A percentile compares a stretch with the other conserved stretches of the same genome.
Evolutionary conservation across 2,329 filamentous ascomycete genomes (phyloP).

Genomic region (Ascochyta fabae): DNA sequence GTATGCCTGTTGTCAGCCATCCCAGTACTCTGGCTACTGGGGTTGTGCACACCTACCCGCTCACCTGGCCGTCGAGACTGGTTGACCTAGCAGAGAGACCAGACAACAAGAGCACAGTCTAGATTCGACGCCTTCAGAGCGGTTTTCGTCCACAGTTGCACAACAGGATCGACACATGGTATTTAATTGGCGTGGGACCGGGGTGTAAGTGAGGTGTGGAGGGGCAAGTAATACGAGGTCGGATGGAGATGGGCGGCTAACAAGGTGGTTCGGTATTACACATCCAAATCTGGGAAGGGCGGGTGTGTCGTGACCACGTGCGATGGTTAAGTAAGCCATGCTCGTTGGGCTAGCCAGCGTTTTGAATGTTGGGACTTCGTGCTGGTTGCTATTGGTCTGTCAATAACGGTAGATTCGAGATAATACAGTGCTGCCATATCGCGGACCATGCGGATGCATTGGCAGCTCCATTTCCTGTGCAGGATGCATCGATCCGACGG

Average conservation of each 20-base stretch:
- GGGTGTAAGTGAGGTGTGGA: constrained; percentile 6
- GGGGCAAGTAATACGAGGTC: constrained; percentile 5
- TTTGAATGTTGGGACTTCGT: not conserved
- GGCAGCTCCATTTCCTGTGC: not conserved
- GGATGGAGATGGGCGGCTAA: constrained; percentile 4
- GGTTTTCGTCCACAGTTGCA: constrained; percentile 3
- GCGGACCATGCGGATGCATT: too few species aligned
- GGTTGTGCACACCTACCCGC: constrained; percentile 1
- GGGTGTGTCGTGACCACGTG: too few species aligned
- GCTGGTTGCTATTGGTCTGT: not conserved
- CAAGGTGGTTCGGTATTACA: too few species aligned
- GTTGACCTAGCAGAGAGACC: too few species aligned
- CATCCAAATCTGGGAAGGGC: too few species aligned
- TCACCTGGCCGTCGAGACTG: not conserved
- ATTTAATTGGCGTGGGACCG: not conserved
- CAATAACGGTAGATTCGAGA: not conserved
- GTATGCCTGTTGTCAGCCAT: not conserved
- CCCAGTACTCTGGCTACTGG: not conserved
- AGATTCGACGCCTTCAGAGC: not conserved
- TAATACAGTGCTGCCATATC: not conserved
- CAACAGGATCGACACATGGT: constrained; percentile 11
- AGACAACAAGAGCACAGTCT: not conserved
- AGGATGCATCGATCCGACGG: not conserved
- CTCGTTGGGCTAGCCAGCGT: not conserved
- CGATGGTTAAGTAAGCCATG: not conserved